phyloP scores from a whole-genome alignment of 331 rosid genomes.

The Cucumis variabilis region DNA sequence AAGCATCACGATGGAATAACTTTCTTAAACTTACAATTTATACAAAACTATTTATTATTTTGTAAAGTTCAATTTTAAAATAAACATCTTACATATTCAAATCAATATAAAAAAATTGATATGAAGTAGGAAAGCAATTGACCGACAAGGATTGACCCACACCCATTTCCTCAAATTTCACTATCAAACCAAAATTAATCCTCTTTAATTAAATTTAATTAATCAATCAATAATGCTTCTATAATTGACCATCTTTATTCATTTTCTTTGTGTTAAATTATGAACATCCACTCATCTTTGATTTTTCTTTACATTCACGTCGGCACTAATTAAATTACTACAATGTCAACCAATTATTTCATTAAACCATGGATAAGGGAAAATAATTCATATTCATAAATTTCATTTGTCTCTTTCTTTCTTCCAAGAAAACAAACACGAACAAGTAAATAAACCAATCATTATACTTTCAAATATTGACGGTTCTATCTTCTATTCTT shows the following conservation, averaged over 20 bases:
- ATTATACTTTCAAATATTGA: too few species aligned
- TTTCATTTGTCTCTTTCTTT: too few species aligned
- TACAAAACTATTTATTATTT: too few species aligned
- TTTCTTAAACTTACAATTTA: too few species aligned
- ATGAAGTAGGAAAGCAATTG: not conserved
- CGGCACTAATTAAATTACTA: constrained; percentile 4
- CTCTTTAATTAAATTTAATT: not conserved
- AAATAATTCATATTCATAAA: too few species aligned
- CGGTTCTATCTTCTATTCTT: too few species aligned
- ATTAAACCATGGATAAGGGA: not conserved
- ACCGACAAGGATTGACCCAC: constrained; percentile 12
- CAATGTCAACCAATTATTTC: not conserved
- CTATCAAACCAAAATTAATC: not conserved
- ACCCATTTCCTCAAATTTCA: not conserved
- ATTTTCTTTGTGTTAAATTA: not conserved
- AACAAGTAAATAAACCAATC: too few species aligned
- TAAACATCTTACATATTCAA: too few species aligned
- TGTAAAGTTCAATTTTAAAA: too few species aligned
- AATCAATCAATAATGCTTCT: not conserved
- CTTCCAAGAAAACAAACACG: too few species aligned
- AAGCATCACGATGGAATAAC: too few species aligned
- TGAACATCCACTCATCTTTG: not conserved
- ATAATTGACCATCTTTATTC: not conserved
- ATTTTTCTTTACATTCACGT: constrained; percentile 18
- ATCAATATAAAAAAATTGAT: not conserved